Evolutionary conservation across 805 yeast species (phyloP).

Genomic region (Wickerhamomyces rabaulensis): DNA sequence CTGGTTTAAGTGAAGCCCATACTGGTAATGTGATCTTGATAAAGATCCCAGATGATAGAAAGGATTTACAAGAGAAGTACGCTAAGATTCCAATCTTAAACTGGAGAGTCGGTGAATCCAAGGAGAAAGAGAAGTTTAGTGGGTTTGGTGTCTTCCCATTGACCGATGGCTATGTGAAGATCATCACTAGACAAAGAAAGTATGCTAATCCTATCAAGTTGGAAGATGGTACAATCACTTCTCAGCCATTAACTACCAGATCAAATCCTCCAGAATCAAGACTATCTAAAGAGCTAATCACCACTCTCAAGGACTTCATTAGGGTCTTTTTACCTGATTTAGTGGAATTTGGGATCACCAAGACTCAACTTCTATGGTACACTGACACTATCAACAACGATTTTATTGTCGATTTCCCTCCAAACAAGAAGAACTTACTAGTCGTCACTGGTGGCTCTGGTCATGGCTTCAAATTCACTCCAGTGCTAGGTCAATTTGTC

Average conservation of each 20-base stretch:
- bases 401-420: slow-evolving; percentile 4
- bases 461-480: slow-evolving; percentile 32
- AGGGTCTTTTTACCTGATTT: slow-evolving; percentile 17
- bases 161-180: slow-evolving; percentile 30
- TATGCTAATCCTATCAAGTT: slow-evolving; percentile 26
- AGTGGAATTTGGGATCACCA: slow-evolving; percentile 9
- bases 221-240: slow-evolving; percentile 21
- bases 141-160: slow-evolving; percentile 33
- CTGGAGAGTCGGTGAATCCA: slow-evolving; percentile 30
- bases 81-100: slow-evolving; percentile 30
- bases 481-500: slow-evolving; percentile 28
- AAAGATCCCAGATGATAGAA: slow-evolving; percentile 31
- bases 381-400: slow-evolving; percentile 30
- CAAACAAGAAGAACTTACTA: slow-evolving; percentile 19
- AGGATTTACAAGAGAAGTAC: slow-evolving; percentile 29
- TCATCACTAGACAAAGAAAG: slow-evolving; percentile 32
- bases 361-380: slow-evolving; percentile 32
- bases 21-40: slow-evolving; percentile 31
- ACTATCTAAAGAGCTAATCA: slow-evolving; percentile 24
- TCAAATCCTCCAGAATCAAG: slow-evolving; percentile 17
- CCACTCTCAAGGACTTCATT: slow-evolving; percentile 19
- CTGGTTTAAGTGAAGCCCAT: slow-evolving; percentile 32
- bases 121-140: slow-evolving; percentile 25
- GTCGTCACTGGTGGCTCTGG: slow-evolving; percentile 33
- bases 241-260: slow-evolving; percentile 27